phyloP scores from a whole-genome alignment of 495 filamentous ascomycete species.

The Aspergillus saccharolyticus region DNA sequence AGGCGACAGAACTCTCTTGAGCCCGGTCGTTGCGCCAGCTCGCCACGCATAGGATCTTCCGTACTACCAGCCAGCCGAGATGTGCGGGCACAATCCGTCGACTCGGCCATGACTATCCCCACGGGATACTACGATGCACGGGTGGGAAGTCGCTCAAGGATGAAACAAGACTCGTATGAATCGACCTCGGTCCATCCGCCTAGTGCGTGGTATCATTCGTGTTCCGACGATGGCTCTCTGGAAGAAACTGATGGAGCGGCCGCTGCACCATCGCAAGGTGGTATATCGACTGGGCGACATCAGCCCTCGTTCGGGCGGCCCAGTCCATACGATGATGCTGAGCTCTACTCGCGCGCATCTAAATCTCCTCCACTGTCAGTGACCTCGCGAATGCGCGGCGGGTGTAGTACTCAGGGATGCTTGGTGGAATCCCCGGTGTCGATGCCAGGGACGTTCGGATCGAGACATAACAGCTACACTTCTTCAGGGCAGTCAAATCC shows the following conservation, averaged over 20 bases:
- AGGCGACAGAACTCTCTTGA: slow-evolving; percentile 13
- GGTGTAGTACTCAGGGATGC: slow-evolving; percentile 32
- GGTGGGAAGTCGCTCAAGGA: slow-evolving; percentile 21
- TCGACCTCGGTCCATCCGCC: neutral
- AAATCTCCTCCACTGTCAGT: slow-evolving; percentile 39
- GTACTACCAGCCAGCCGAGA: slow-evolving; percentile 1
- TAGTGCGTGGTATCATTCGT: slow-evolving; percentile 7
- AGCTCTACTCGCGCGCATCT: slow-evolving; percentile 23
- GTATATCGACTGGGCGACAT: slow-evolving; percentile 13
- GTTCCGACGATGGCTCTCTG: slow-evolving; percentile 9
- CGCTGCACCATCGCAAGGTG: slow-evolving; percentile 4
- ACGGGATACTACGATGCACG: slow-evolving; percentile 38
- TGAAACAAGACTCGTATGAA: slow-evolving; percentile 2
- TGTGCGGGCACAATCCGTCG: slow-evolving; percentile 6
- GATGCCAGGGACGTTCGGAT: slow-evolving; percentile 28
- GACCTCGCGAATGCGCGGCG: slow-evolving; percentile 45
- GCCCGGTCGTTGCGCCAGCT: slow-evolving; percentile 5
- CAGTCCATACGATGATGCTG: slow-evolving; percentile 8
- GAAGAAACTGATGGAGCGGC: slow-evolving; percentile 26
- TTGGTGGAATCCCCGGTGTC: slow-evolving; percentile 25
- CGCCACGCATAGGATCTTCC: slow-evolving; percentile 6
- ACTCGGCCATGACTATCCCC: slow-evolving; percentile 23
- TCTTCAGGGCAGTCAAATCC: slow-evolving; percentile 31
- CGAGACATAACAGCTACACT: slow-evolving; percentile 37
- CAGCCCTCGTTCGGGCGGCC: neutral